These are phyloP conservation scores for Euptelea pleiosperma DNA, from an alignment of 164 flowering plant species.

Conservation along the genomic window DNA sequence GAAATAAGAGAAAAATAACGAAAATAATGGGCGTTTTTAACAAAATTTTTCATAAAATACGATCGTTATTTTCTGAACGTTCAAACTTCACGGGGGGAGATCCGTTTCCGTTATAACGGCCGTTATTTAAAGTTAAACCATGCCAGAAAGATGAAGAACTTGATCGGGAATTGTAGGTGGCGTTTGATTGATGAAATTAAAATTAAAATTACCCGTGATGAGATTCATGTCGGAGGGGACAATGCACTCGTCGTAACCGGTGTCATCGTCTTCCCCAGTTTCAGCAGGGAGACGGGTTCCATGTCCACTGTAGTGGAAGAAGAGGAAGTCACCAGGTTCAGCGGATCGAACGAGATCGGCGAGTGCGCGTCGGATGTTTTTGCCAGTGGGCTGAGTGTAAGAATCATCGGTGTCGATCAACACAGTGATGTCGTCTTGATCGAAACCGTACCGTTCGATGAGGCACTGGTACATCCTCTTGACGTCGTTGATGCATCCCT, in stretches of 20 bases:
- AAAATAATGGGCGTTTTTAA: too few relatives aligned
- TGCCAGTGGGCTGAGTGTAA: constrained; percentile 80
- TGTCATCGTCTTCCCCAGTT: constrained; percentile 90
- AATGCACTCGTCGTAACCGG: constrained; percentile 95
- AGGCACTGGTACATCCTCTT: constrained; percentile 53
- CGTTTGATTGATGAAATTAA: background rate
- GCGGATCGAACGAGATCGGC: constrained; percentile 48
- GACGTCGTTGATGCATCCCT: constrained; percentile 93
- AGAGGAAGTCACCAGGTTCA: constrained; percentile 62
- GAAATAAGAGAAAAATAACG: too few relatives aligned
- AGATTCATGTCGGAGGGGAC: constrained; percentile 97
- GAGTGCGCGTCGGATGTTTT: constrained; percentile 64
- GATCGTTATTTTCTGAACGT: too few relatives aligned
- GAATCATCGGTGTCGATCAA: constrained; percentile 81
- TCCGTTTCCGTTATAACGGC: too few relatives aligned
- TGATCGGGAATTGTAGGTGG: background rate
- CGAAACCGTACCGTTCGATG: constrained; percentile 64
- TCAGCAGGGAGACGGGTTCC: constrained; percentile 97
- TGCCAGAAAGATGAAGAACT: background rate
- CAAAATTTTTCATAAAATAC: too few relatives aligned
- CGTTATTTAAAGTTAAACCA: too few relatives aligned
- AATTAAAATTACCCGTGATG: constrained; percentile 61
- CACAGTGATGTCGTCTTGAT: constrained; percentile 61
- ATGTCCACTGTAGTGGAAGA: constrained; percentile 94
- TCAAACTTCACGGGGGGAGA: too few relatives aligned